Evolutionary conservation across 2,329 filamentous ascomycete species (phyloP).

Genomic region (Pseudogymnoascus sp.): DNA sequence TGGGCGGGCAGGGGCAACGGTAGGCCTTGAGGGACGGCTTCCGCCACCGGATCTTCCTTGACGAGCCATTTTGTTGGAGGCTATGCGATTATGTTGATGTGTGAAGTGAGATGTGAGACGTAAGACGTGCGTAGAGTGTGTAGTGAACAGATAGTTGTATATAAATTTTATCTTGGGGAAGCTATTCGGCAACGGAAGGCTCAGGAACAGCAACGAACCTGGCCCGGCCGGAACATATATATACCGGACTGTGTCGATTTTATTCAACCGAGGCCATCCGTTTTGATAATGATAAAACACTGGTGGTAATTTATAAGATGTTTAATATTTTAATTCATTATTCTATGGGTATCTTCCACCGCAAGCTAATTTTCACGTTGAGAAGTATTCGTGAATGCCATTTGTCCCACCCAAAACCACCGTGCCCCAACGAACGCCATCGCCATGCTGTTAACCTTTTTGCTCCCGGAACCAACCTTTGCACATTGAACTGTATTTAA

Average conservation of each 20-base stretch:
- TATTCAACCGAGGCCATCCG: not conserved
- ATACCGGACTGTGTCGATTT: not conserved
- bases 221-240: conserved; percentile 2
- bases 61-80: conserved; percentile 58
- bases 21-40: conserved; percentile 58
- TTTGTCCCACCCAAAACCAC: not conserved
- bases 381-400: not conserved
- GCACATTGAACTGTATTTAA: not conserved
- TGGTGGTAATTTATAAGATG: not conserved
- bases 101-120: conserved; percentile 9
- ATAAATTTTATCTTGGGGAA: conserved; percentile 2
- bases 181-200: conserved; percentile 3
- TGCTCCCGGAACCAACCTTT: not conserved
- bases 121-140: not conserved
- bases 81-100: conserved; percentile 12
- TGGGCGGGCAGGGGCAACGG: conserved; percentile 48
- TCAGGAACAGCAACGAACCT: not conserved
- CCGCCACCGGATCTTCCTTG: conserved; percentile 57
- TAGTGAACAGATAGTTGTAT: conserved; percentile 17
- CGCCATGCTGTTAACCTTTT: conserved; percentile 4
- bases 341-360: conserved; percentile 2
- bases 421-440: conserved; percentile 1
- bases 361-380: not conserved
- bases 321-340: conserved; percentile 3
- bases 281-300: conserved; percentile 1